Base-by-base conservation (phyloP, 495 filamentous ascomycete species). In the Neurospora sp. region DNA sequence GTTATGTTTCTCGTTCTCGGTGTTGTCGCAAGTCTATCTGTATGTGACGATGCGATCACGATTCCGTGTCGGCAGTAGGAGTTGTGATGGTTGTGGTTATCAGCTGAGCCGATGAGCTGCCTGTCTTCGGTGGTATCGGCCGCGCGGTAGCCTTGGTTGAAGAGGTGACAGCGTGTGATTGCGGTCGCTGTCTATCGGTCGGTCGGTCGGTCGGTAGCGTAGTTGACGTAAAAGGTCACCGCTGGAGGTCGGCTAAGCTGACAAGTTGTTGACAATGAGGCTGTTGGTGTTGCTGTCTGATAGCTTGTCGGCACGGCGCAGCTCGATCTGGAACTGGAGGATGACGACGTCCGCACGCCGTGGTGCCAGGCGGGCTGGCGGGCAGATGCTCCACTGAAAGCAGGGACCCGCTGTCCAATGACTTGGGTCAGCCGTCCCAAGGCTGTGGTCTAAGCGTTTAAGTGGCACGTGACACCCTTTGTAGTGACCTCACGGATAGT, bases 391-490 rank as follows among this genome's bases (percentile, higher is more conserved):
- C 54, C 54, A 66, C 54, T 66, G 28, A 66, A 66, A 66, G 28
- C 54, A 66, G 54, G 54, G 54, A 34, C 28, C 54, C 28, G 28
- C 28, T 66, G 54, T 34, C 54, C 54, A 66, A 66, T 66, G 28
- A 31, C 28, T 66, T 34, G 54, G 54, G 54, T 34, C 54, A 66
- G 31, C 3, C 54, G 54, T 34, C 54, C 15, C 54, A 66, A 66
- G 54, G 54, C 54, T 66, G 54, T 8, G 54, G 54, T 66, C 28
- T 66, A 66, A 34, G 54, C 54, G 54, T 66, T 62, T 34, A 31
- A 34, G 54, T n/a, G 4, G 39, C 70, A 71, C 70, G 70, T 71
- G 70, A 71, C 70, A 36, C 24, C 70, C 70, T 71, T 71, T 31
- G 39, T 31, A 24, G 17, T 71, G 10, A 71, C 70, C 70, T 28